phyloP scores from a whole-genome alignment of 1,139 yeast species.

The Nakaseomyces bracarensis region DNA sequence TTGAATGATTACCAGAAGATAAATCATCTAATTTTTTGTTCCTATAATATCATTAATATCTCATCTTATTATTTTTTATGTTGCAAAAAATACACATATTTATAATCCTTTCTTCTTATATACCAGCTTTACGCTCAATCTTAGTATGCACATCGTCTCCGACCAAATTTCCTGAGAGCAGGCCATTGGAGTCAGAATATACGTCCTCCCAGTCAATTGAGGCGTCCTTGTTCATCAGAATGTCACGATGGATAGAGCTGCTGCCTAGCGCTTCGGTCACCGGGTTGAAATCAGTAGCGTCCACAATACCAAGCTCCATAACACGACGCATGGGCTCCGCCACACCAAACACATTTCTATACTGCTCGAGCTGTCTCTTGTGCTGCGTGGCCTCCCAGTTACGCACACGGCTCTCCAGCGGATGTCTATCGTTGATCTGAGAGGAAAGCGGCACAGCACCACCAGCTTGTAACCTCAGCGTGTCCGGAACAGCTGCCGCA shows the following conservation, averaged over 20 bases:
- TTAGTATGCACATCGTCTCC: constrained; percentile 57
- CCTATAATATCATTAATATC: no score
- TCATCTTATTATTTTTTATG: not conserved
- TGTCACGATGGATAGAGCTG: constrained; percentile 56
- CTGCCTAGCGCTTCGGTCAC: constrained; percentile 38
- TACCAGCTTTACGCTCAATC: constrained; percentile 58
- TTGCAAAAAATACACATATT: no score
- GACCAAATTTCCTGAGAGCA: constrained; percentile 18
- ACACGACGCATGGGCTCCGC: constrained; percentile 86
- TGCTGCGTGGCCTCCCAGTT: constrained; percentile 78
- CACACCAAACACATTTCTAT: constrained; percentile 64
- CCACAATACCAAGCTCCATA: constrained; percentile 77
- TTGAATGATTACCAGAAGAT: no score
- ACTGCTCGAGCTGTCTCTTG: constrained; percentile 63
- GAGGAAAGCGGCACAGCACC: constrained; percentile 43
- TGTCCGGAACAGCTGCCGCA: constrained; percentile 30
- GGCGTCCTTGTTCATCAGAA: constrained; percentile 67
- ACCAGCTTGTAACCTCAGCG: constrained; percentile 29
- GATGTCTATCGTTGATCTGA: constrained; percentile 75
- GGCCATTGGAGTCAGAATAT: constrained; percentile 39
- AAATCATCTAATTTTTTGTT: no score
- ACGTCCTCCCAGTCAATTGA: constrained; percentile 91
- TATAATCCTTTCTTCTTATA: no score
- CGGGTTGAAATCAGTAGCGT: constrained; percentile 67
- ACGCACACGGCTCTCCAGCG: constrained; percentile 64